Conservation (phyloP, 2,329 filamentous ascomycete genomes). For the Orbilia ellipsospora region DNA sequence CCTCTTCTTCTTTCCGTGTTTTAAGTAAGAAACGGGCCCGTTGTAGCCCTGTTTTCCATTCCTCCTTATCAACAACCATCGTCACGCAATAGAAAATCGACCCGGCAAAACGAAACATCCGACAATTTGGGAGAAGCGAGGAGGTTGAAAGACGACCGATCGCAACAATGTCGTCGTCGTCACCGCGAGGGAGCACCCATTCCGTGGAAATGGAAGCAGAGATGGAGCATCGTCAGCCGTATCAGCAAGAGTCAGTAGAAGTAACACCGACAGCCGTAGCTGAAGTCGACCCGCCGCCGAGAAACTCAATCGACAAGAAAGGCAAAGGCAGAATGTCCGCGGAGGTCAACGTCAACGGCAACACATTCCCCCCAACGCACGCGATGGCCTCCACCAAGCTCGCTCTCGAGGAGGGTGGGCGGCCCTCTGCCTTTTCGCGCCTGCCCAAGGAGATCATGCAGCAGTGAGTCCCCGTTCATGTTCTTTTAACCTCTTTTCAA, state of each 20-base stretch:
- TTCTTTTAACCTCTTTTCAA: neutral
- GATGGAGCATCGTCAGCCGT: neutral
- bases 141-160: neutral
- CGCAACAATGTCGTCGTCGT: slow-evolving; percentile 44
- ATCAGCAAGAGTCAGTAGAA: too few relatives aligned
- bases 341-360: slow-evolving; percentile 28
- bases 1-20: neutral
- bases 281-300: slow-evolving; percentile 10
- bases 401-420: neutral
- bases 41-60: neutral
- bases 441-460: slow-evolving; percentile 77
- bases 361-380: slow-evolving; percentile 23
- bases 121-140: neutral
- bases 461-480: slow-evolving; percentile 67
- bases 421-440: slow-evolving; percentile 66
- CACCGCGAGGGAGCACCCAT: slow-evolving; percentile 10
- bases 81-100: slow-evolving; percentile 23
- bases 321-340: slow-evolving; percentile 55
- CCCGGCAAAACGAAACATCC: slow-evolving; percentile 10
- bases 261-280: neutral
- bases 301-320: slow-evolving; percentile 56
- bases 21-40: too few relatives aligned
- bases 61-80: slow-evolving; percentile 12
- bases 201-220: slow-evolving; percentile 10
- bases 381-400: slow-evolving; percentile 27